phyloP scores from a whole-genome alignment of 2,329 filamentous ascomycete species.

The Incumbomyces delicatus region DNA sequence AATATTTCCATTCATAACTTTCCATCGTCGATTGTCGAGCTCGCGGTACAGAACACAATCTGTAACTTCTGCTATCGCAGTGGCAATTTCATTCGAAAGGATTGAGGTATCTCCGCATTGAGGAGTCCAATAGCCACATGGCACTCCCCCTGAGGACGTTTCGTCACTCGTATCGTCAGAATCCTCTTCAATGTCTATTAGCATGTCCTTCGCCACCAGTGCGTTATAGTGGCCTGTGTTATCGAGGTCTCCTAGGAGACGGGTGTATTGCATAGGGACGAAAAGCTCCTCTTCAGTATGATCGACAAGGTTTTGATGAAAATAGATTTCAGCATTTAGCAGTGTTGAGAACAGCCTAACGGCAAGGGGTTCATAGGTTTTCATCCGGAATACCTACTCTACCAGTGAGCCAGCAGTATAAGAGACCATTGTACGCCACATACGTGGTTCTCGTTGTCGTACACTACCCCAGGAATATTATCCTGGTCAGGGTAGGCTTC shows the following conservation, averaged over 20 bases:
- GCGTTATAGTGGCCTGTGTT: neutral
- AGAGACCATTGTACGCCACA: too few relatives aligned
- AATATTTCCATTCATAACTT: slow-evolving; percentile 15
- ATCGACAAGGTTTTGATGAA: slow-evolving; percentile 8
- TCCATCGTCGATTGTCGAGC: slow-evolving; percentile 13
- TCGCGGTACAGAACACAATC: slow-evolving; percentile 15
- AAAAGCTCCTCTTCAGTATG: slow-evolving; percentile 8
- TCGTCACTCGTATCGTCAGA: slow-evolving; percentile 13
- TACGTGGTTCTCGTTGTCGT: too few relatives aligned
- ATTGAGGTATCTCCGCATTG: slow-evolving; percentile 14
- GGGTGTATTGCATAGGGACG: neutral
- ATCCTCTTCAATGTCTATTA: slow-evolving; percentile 14
- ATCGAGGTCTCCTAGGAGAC: neutral
- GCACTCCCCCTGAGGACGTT: slow-evolving; percentile 10
- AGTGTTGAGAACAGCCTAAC: slow-evolving; percentile 9
- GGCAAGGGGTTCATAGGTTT: neutral
- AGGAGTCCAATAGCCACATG: slow-evolving; percentile 17
- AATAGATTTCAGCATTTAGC: slow-evolving; percentile 13
- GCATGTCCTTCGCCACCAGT: neutral
- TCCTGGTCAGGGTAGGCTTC: too few relatives aligned
- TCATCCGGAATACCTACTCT: neutral
- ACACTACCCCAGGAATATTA: too few relatives aligned
- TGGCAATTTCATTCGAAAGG: slow-evolving; percentile 13
- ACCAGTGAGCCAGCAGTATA: neutral
- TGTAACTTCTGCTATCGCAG: slow-evolving; percentile 14